phyloP scores from a whole-genome alignment of 2,329 filamentous ascomycete species.

The Stagonosporopsis rhizophila region DNA sequence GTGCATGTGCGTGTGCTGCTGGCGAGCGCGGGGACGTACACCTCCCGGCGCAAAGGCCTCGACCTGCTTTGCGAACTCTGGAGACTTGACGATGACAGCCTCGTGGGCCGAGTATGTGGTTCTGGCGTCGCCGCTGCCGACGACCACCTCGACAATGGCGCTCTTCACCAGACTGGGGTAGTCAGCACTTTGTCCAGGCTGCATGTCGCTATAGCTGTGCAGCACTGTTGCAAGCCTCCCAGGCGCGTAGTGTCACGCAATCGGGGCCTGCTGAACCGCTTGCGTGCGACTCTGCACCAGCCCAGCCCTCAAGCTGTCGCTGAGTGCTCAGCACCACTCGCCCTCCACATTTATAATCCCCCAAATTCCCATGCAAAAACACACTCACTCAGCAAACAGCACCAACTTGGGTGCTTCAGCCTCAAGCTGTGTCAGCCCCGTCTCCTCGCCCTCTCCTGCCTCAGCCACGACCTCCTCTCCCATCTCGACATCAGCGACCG shows the following conservation, averaged over 20 bases:
- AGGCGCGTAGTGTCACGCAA: background rate
- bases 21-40: slow-evolving; percentile 56
- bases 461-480: slow-evolving; percentile 39
- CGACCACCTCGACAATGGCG: slow-evolving; percentile 55
- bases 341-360: background rate
- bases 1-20: background rate
- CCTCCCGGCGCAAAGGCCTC: slow-evolving; percentile 67
- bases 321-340: background rate
- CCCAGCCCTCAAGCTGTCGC: background rate
- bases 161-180: slow-evolving; percentile 55
- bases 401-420: slow-evolving; percentile 50
- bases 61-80: slow-evolving; percentile 73
- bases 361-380: background rate
- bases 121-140: slow-evolving; percentile 61
- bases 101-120: slow-evolving; percentile 80
- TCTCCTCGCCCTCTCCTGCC: slow-evolving; percentile 34
- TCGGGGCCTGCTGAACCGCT: background rate
- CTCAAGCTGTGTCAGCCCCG: slow-evolving; percentile 54
- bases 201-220: background rate
- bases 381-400: slow-evolving; percentile 56
- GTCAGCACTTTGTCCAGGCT: background rate
- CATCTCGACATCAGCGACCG: slow-evolving; percentile 59
- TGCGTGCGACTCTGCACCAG: background rate
- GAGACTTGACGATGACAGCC: slow-evolving; percentile 74
- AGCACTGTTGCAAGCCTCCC: background rate